Evolutionary conservation across 805 yeast genomes (phyloP), one percentile per base, ranked within the genome.

Genomic region (Saturnispora silvae): DNA sequence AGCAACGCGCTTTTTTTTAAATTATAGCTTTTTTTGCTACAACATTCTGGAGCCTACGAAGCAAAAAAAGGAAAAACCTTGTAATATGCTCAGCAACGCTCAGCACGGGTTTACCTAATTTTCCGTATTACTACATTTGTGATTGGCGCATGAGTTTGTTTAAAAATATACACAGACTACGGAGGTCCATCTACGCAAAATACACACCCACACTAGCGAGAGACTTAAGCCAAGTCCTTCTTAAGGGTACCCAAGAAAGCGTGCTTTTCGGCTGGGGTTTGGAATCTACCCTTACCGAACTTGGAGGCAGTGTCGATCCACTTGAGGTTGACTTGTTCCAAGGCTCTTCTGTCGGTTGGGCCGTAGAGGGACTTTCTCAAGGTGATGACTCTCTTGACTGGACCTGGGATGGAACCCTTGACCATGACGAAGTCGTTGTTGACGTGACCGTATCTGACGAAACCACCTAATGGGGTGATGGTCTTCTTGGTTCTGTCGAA

Each of bases 251-350:
- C 99, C 77, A 87, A 62, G 89, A 92, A 92, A 65, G 98, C 94
- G 65, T 81, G 86, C 87, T 94, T 94, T 80, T 92, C 99, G 69
- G 96, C 97, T 61, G 96, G 95, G 64, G 99, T 92, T 77, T 92
- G 99, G 97, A 92, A 92, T 81, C 98, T 92, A 79, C 98, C 98
- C 85, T 92, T 94, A 82, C 99, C 99, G 87, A 92, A 92, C 75
- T 89, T 87, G 64, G 98, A 92, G 66, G 99, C 95, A 61, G 99
- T 92, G 71, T 92, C 99, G 67, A 92, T 92, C 98, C 97, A 92
- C 75, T 92, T 92, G 72, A 92, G 83, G 79, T 72, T 75, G 56
- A 89, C 95, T 72, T 85, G 69, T 79, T 92, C 99, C 59, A 81
- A 67, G 60, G 97, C 97, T 73, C 78, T 81, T 80, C 98, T 92